A percentile compares a stretch with the other conserved stretches of the same genome.
These are phyloP conservation scores for Coriaria nepalensis DNA, from an alignment of 306 rosid species.

Conservation along the genomic window DNA sequence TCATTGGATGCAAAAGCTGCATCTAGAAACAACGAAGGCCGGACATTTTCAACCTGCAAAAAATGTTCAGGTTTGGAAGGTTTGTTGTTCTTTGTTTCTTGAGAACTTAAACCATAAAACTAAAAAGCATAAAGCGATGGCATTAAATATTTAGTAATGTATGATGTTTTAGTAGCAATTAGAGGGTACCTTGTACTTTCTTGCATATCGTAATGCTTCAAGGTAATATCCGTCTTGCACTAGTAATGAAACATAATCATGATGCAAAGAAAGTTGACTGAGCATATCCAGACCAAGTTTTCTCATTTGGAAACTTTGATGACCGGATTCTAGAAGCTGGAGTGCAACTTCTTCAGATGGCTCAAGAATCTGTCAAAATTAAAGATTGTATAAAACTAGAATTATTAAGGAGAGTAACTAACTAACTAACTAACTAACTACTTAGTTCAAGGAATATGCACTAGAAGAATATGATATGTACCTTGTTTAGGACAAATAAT, in stretches of 20 bases:
- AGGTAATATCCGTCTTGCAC: constrained; percentile 90
- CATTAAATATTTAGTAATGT: background rate
- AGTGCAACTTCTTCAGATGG: constrained; percentile 91
- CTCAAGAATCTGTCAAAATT: constrained; percentile 55
- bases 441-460: too few species aligned
- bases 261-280: constrained; percentile 79
- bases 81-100: too few species aligned
- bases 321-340: constrained; percentile 88
- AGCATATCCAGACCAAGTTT: constrained; percentile 94
- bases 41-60: constrained; percentile 60
- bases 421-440: too few species aligned
- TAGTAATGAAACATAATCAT: constrained; percentile 65
- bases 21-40: constrained; percentile 84
- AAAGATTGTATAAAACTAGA: background rate
- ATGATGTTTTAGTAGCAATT: background rate
- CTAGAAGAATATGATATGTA: constrained; percentile 3
- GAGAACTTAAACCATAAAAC: too few species aligned
- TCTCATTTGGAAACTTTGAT: constrained; percentile 52
- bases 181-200: constrained; percentile 60
- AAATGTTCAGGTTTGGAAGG: background rate
- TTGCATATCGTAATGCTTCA: constrained; percentile 75
- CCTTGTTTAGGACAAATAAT: constrained; percentile 77
- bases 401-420: too few species aligned
- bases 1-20: constrained; percentile 57
- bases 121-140: too few species aligned